A percentile compares a stretch with the other conserved stretches of the same genome.
These are phyloP conservation scores for Danielozyma ontarioensis DNA, from an alignment of 805 yeast genomes.

Conservation along the genomic window DNA sequence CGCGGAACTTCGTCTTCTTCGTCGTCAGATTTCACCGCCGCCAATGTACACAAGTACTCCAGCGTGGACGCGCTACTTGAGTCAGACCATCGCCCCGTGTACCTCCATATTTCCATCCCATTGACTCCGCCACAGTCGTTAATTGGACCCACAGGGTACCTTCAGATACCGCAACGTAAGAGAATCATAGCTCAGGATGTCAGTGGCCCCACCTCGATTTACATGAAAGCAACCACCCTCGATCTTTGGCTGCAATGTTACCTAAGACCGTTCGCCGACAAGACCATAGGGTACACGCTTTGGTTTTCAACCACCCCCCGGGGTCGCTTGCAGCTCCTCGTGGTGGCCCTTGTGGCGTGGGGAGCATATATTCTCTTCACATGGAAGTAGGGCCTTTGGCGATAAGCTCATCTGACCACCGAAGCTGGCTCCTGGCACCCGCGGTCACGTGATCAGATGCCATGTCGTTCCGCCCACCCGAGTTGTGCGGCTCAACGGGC, in stretches of 20 bases:
- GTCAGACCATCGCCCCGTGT: conserved; percentile 85
- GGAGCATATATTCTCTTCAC: too few species aligned
- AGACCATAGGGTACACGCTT: conserved; percentile 26
- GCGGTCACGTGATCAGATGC: too few species aligned
- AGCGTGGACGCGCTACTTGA: conserved; percentile 42
- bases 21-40: too few species aligned
- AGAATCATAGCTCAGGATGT: conserved; percentile 14
- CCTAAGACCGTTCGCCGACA: conserved; percentile 24
- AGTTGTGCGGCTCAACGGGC: too few species aligned
- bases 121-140: conserved; percentile 26
- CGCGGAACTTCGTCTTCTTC: too few species aligned
- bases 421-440: too few species aligned
- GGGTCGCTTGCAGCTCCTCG: conserved; percentile 26
- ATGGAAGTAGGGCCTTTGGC: too few species aligned
- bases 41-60: conserved; percentile 39
- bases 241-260: conserved; percentile 22
- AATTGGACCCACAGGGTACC: conserved; percentile 10
- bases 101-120: conserved; percentile 46
- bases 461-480: too few species aligned
- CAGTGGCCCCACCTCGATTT: conserved; percentile 37
- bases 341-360: conserved; percentile 7
- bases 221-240: conserved; percentile 27
- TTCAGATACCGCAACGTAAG: conserved; percentile 8
- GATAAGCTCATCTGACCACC: too few species aligned
- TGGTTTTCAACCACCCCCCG: conserved; percentile 29